Percentiles rank a stretch among this genome's conserved stretches.
phyloP scores from a whole-genome alignment of 148 eudicot species.

The Tetragonia tetragonoides region DNA sequence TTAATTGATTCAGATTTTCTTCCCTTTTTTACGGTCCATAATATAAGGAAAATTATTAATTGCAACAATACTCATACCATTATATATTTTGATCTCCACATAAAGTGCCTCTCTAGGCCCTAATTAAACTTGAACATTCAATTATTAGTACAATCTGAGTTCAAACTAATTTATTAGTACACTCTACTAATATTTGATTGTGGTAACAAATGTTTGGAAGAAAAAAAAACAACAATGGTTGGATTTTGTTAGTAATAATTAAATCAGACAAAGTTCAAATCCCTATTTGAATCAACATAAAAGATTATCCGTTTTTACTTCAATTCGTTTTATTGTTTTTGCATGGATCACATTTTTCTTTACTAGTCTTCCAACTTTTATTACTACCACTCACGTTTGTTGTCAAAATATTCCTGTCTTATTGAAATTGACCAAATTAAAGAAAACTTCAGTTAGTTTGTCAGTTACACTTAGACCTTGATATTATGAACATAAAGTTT shows the following conservation, averaged over 20 bases:
- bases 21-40: neutral
- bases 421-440: neutral
- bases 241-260: too few species aligned
- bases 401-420: neutral
- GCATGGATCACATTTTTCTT: neutral
- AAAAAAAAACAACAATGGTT: too few species aligned
- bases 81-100: neutral
- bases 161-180: too few species aligned
- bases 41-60: slow-evolving; percentile 1
- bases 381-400: neutral
- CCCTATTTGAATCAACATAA: too few species aligned
- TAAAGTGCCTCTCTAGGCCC: neutral
- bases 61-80: neutral
- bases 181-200: too few species aligned
- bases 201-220: too few species aligned
- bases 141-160: too few species aligned
- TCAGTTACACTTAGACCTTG: neutral
- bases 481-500: neutral
- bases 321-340: too few species aligned
- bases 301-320: too few species aligned
- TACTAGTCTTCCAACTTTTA: neutral
- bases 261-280: too few species aligned
- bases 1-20: slow-evolving; percentile 10
- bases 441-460: neutral
- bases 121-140: too few species aligned